A percentile compares a stretch with the other conserved stretches of the same genome.
These are phyloP conservation scores for Verticillium nonalfalfae DNA, from an alignment of 2,329 filamentous ascomycete genomes.

Conservation along the genomic window DNA sequence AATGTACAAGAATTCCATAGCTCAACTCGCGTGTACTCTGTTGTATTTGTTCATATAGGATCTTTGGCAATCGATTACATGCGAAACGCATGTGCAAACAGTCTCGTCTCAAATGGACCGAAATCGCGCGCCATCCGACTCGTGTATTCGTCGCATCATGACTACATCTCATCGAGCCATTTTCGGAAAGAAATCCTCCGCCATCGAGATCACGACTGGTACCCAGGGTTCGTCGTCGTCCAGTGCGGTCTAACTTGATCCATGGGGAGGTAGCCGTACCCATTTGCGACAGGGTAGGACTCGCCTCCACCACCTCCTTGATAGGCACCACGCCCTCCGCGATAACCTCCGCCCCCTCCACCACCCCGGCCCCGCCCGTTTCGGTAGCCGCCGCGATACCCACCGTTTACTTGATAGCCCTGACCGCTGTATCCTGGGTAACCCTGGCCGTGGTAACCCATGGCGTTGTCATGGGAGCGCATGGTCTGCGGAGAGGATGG, in stretches of 20 bases:
- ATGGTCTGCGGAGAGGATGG: not conserved
- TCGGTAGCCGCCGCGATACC: constrained; percentile 1
- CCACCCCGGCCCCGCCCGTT: constrained; percentile 1
- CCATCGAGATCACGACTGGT: not conserved
- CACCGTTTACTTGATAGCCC: constrained; percentile 4
- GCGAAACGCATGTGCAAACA: not conserved
- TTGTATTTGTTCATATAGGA: no score
- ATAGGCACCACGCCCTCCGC: constrained; percentile 1
- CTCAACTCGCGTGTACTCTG: no score
- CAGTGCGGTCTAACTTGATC: constrained; percentile 4
- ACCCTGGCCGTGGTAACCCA: not conserved
- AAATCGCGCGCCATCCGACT: not conserved
- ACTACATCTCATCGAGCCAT: not conserved
- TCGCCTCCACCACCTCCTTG: not conserved
- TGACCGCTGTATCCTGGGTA: constrained; percentile 1
- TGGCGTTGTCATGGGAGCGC: not conserved
- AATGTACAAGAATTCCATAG: not conserved
- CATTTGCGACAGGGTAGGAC: not conserved
- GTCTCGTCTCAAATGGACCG: not conserved
- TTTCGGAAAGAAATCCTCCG: not conserved
- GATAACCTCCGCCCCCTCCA: constrained; percentile 1
- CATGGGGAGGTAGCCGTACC: not conserved
- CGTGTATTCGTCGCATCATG: not conserved
- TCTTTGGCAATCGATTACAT: no score
- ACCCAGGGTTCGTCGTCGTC: constrained; percentile 2